phyloP scores from a whole-genome alignment of 331 rosid species.

The Ulmus americana region DNA sequence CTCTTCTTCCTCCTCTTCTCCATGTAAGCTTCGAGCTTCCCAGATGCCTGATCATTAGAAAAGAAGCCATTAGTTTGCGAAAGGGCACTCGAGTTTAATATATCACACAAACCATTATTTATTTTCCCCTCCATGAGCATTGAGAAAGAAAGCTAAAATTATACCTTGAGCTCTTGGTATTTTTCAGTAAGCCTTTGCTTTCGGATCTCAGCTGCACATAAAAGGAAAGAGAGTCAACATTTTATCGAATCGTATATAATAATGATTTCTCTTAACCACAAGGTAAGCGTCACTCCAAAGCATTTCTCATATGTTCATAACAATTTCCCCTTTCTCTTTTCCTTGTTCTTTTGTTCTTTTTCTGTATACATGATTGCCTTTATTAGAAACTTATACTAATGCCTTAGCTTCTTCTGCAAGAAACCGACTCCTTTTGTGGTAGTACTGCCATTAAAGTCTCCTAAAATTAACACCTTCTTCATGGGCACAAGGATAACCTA shows the following conservation, averaged over 20 bases:
- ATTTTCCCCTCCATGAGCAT: neutral
- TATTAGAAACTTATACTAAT: no score
- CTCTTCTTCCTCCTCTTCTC: slow-evolving; percentile 76
- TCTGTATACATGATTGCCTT: no score
- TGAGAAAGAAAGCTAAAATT: neutral
- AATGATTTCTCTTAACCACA: no score
- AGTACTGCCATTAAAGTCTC: no score
- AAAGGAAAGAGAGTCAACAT: neutral
- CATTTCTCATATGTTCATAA: no score
- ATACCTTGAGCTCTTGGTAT: slow-evolving; percentile 65
- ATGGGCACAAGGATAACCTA: no score
- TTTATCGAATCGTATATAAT: neutral
- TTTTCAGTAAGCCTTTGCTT: slow-evolving; percentile 58
- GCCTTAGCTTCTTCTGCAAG: no score
- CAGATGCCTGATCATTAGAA: slow-evolving; percentile 45
- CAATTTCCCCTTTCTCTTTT: no score
- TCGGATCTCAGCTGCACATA: slow-evolving; percentile 61
- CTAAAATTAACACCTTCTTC: no score
- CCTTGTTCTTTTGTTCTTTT: no score
- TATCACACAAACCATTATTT: neutral
- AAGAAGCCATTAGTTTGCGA: neutral
- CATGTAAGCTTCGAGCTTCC: slow-evolving; percentile 61
- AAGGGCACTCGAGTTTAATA: neutral
- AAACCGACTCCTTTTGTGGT: no score
- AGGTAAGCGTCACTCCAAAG: no score